Evolutionary conservation across 495 filamentous ascomycete genomes (phyloP).

Genomic region (Chaetomidium leptoderma): DNA sequence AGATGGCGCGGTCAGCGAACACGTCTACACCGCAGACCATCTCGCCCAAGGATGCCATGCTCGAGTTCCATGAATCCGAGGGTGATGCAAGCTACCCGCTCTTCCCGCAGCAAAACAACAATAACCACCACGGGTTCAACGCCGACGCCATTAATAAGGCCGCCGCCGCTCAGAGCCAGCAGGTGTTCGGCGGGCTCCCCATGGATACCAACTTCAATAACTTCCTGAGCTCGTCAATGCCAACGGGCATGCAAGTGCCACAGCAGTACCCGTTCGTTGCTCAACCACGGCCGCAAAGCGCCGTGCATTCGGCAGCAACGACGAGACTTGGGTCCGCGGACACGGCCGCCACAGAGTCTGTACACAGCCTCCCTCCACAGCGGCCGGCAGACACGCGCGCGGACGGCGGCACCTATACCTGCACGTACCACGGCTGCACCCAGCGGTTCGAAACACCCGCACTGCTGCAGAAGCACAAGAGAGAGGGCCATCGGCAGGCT

Average conservation of each 20-base stretch:
- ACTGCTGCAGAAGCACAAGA: constrained; percentile 91
- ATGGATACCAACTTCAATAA: constrained; percentile 41
- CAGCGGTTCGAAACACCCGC: constrained; percentile 81
- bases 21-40: constrained; percentile 74
- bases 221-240: constrained; percentile 36
- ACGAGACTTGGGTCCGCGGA: constrained; percentile 43
- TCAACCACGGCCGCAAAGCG: constrained; percentile 43
- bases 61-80: constrained; percentile 75
- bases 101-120: constrained; percentile 52
- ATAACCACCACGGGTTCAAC: constrained; percentile 27
- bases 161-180: constrained; percentile 27
- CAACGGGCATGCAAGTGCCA: constrained; percentile 44
- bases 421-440: constrained; percentile 87
- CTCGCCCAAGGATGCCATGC: constrained; percentile 87
- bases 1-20: constrained; percentile 41
- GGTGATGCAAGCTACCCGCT: constrained; percentile 65
- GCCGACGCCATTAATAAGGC: constrained; percentile 32
- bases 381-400: constrained; percentile 63
- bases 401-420: constrained; percentile 87
- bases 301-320: constrained; percentile 40
- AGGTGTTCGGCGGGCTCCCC: constrained; percentile 44
- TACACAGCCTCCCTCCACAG: constrained; percentile 31
- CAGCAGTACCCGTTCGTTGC: constrained; percentile 58
- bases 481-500: constrained; percentile 78
- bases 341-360: constrained; percentile 30